Percentiles rank a stretch among this genome's conserved stretches.
Evolutionary conservation across 1,139 yeast species (phyloP).

Genomic region (Geotrichum citri-aurantii): DNA sequence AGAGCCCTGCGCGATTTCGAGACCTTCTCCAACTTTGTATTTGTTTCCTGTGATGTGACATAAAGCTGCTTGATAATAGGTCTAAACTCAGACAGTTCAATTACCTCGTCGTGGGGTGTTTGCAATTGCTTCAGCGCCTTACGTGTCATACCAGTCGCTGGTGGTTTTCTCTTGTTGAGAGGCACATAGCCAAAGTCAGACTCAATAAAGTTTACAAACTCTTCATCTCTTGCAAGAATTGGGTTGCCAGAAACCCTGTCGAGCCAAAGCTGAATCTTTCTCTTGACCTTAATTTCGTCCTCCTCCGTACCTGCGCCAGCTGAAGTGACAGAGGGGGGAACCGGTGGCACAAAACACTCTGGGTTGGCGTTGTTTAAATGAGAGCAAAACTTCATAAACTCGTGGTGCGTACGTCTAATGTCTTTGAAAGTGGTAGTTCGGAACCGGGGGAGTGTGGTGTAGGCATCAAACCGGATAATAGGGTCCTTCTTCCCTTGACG

Average conservation of each 20-base stretch:
- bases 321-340: constrained; percentile 69
- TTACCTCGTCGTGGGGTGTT: constrained; percentile 84
- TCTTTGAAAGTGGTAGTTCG: constrained; percentile 67
- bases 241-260: constrained; percentile 70
- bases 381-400: constrained; percentile 68
- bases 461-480: constrained; percentile 45
- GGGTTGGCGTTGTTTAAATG: constrained; percentile 75
- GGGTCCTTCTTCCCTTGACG: constrained; percentile 48
- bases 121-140: constrained; percentile 87
- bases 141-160: constrained; percentile 72
- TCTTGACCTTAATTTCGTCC: constrained; percentile 54
- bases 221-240: constrained; percentile 77
- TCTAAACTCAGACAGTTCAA: constrained; percentile 74
- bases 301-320: constrained; percentile 83
- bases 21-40: constrained; percentile 49
- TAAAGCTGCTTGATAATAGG: constrained; percentile 82
- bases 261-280: constrained; percentile 80
- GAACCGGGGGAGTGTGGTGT: constrained; percentile 64
- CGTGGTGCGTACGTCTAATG: constrained; percentile 74
- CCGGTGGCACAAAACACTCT: constrained; percentile 88
- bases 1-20: constrained; percentile 52
- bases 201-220: constrained; percentile 79
- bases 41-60: constrained; percentile 51
- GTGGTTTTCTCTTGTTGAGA: constrained; percentile 46
- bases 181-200: constrained; percentile 67